A percentile compares a stretch with the other conserved stretches of the same genome.
phyloP scores from a whole-genome alignment of 1,284 basidiomycete species.

The Puccinia polysora region DNA sequence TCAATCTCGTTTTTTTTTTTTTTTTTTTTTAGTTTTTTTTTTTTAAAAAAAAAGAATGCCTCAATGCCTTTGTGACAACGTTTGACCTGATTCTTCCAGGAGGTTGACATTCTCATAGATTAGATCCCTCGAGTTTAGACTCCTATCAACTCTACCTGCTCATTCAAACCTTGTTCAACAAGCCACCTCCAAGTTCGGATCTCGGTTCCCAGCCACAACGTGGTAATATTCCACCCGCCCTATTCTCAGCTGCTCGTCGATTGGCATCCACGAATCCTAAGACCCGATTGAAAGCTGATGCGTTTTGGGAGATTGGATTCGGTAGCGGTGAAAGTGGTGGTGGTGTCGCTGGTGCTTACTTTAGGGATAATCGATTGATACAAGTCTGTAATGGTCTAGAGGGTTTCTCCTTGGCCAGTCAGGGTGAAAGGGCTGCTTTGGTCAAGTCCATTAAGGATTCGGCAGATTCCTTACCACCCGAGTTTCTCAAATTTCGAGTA shows the following conservation, averaged over 20 bases:
- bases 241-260: slow-evolving; percentile 79
- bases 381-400: slow-evolving; percentile 80
- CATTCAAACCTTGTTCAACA: slow-evolving; percentile 77
- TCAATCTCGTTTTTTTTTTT: no score
- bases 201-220: slow-evolving; percentile 57
- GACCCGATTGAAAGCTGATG: slow-evolving; percentile 68
- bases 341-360: slow-evolving; percentile 65
- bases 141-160: slow-evolving; percentile 80
- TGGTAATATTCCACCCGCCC: slow-evolving; percentile 68
- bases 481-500: slow-evolving; percentile 79
- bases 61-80: no score
- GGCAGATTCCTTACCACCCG: slow-evolving; percentile 71
- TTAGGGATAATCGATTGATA: slow-evolving; percentile 74
- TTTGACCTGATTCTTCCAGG: slow-evolving; percentile 15
- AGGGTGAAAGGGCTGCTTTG: slow-evolving; percentile 65
- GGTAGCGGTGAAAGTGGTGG: slow-evolving; percentile 29
- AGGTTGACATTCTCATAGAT: slow-evolving; percentile 56
- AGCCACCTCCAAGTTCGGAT: slow-evolving; percentile 56
- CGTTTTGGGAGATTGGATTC: slow-evolving; percentile 62
- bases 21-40: no score
- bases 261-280: slow-evolving; percentile 82
- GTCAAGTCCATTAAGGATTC: slow-evolving; percentile 66
- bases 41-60: no score
- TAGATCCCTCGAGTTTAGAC: slow-evolving; percentile 69
- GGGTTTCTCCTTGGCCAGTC: slow-evolving; percentile 75